Evolutionary conservation across 1,284 basidiomycete species (phyloP), one percentile per base, ranked within the genome.

Genomic region (Fistulinella cinereoalba): DNA sequence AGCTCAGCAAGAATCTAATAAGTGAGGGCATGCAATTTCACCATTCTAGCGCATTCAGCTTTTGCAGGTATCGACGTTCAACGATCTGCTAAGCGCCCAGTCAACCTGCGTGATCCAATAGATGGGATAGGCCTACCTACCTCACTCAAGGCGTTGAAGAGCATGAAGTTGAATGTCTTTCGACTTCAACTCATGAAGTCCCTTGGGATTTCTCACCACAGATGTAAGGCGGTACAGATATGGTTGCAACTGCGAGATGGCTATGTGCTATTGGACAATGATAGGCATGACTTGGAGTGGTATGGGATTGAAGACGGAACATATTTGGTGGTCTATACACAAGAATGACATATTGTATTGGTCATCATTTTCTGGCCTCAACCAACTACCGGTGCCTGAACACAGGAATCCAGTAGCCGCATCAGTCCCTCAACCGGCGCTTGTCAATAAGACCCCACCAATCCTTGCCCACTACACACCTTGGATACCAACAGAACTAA

Each of bases 291-390:
- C 49, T 61, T 89, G 40, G 76, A 73, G 44, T 88, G 87, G 85
- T 77, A 83, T 60, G 87, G 87, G 3, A 58, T 90, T 31, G 83
- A 87, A 50, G 72, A 78, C n/a, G 75, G 71, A 24, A 74, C 78
- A 49, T 68, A 72, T 49, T 64, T 87, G 10, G 50, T 67, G 62
- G 60, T 78, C 59, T 60, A 52, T 50, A 54, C 56, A 52, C 51
- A 37, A 50, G 32, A 53, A 52, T 47, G 29, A 47, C 16, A 21
- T 23, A 48, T 42, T 39, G 9, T 41, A 46, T 18, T 43, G 21
- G 28, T n/a, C 15, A 29, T 28, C 24, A 31, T 47, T 44, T 49
- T 24, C 2, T n/a, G n/a, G 4, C 24, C 4, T 16, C 2, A 12
- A n/a, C n/a, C 12, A 37, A 37, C 21, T 24, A 21, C 47, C 23